phyloP scores from a whole-genome alignment of 2,329 filamentous ascomycete genomes.

The Sporothrix luriei region DNA sequence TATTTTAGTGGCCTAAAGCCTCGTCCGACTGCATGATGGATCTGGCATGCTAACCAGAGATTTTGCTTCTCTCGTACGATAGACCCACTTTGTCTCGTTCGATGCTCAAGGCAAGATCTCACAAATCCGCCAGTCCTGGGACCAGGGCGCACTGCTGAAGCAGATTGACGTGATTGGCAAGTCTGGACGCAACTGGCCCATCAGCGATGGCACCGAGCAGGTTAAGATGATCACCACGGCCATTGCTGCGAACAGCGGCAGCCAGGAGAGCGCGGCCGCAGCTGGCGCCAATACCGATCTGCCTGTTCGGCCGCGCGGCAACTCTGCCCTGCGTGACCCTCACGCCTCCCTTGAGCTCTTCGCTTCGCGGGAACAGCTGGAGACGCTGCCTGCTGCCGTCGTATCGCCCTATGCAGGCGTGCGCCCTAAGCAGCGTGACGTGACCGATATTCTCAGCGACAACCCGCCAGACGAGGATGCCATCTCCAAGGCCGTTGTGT shows the following conservation, averaged over 20 bases:
- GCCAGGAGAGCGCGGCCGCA: slow-evolving; percentile 44
- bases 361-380: slow-evolving; percentile 62
- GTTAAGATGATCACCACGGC: slow-evolving; percentile 70
- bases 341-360: slow-evolving; percentile 77
- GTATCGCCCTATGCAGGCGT: slow-evolving; percentile 64
- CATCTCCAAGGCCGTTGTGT: slow-evolving; percentile 41
- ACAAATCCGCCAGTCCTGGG: slow-evolving; percentile 90
- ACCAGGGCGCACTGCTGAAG: slow-evolving; percentile 90
- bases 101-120: slow-evolving; percentile 74
- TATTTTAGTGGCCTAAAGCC: not conserved
- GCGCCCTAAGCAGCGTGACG: slow-evolving; percentile 66
- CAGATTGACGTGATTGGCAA: slow-evolving; percentile 91
- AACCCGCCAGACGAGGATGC: slow-evolving; percentile 47
- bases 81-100: slow-evolving; percentile 90
- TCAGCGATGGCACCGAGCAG: slow-evolving; percentile 84
- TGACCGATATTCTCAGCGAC: slow-evolving; percentile 71
- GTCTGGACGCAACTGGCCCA: slow-evolving; percentile 91
- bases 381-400: slow-evolving; percentile 47
- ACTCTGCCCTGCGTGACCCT: slow-evolving; percentile 61
- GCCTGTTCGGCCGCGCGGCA: slow-evolving; percentile 52
- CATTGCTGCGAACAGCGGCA: slow-evolving; percentile 53
- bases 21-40: slow-evolving; percentile 25
- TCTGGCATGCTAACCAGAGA: slow-evolving; percentile 28
- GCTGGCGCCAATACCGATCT: slow-evolving; percentile 40
- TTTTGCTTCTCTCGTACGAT: not conserved